Conservation (phyloP, 768 basidiomycete species). For the Amanita exitialis region DNA sequence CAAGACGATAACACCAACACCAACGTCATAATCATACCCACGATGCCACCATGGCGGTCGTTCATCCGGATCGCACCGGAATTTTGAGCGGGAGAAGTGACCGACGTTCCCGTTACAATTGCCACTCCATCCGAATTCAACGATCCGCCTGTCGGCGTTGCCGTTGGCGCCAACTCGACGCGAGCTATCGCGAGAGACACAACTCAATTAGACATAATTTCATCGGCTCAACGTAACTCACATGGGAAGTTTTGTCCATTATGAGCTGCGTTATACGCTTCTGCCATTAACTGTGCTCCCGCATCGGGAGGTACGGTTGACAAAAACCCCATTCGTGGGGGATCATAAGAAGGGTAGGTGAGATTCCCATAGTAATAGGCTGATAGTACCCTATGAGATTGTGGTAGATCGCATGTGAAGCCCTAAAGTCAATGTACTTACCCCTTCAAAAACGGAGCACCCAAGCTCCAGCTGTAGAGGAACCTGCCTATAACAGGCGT, state of each 20-base stretch:
- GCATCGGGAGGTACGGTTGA: conserved; percentile 61
- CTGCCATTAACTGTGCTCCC: conserved; percentile 16
- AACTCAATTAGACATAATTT: neutral
- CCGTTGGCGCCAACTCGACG: neutral
- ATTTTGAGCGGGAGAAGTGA: neutral
- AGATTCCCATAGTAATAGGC: conserved; percentile 69
- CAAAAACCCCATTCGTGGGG: conserved; percentile 59
- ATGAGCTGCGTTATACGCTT: neutral
- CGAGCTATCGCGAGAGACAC: neutral
- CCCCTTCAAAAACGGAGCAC: conserved; percentile 71
- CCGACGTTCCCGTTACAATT: neutral
- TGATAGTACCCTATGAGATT: conserved; percentile 40
- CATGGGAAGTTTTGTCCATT: neutral
- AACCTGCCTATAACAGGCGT: conserved; percentile 48
- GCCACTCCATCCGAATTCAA: neutral
- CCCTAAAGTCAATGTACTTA: conserved; percentile 15
- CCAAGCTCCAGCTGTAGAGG: conserved; percentile 70
- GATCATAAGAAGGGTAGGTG: conserved; percentile 54
- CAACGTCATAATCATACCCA: too few species aligned
- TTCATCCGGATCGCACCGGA: neutral
- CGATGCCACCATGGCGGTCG: too few species aligned
- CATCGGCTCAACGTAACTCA: neutral
- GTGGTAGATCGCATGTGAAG: neutral
- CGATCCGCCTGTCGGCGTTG: neutral
- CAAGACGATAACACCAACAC: too few species aligned